These are phyloP conservation scores for Chara braunii DNA, from an alignment of 139 green algal species.

Conservation along the genomic window DNA sequence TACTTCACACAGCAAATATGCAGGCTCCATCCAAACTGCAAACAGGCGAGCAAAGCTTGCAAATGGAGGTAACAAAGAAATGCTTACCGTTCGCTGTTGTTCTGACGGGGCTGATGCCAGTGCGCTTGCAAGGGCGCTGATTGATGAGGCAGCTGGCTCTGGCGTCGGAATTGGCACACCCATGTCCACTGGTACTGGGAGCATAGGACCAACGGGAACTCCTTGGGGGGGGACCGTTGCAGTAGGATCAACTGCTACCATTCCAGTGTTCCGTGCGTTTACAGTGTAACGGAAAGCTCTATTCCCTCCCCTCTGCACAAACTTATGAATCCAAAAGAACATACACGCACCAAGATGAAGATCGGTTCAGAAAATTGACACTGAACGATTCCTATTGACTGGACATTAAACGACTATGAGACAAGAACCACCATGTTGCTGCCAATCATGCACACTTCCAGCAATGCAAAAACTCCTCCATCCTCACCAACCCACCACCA, in stretches of 20 bases:
- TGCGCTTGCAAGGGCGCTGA: slow-evolving; percentile 32
- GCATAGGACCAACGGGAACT: slow-evolving; percentile 6
- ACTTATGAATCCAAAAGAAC: slow-evolving; percentile 5
- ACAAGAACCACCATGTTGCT: too few species aligned
- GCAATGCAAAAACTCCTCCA: too few species aligned
- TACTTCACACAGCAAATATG: too few species aligned
- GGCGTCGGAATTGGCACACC: background rate
- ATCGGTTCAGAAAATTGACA: slow-evolving; percentile 1
- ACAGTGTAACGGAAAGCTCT: slow-evolving; percentile 10
- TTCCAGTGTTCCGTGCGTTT: slow-evolving; percentile 4
- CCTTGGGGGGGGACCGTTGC: background rate
- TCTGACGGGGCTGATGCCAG: slow-evolving; percentile 39
- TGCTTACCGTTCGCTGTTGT: slow-evolving; percentile 39
- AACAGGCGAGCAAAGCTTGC: too few species aligned
- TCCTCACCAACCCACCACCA: too few species aligned
- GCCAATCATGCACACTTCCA: too few species aligned
- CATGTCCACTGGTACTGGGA: slow-evolving; percentile 11
- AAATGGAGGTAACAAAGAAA: background rate
- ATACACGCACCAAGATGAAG: background rate
- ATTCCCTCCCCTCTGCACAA: background rate
- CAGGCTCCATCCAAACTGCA: too few species aligned
- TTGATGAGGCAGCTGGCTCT: background rate
- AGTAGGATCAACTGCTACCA: background rate
- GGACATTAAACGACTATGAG: too few species aligned
- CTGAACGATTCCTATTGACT: too few species aligned